phyloP scores from a whole-genome alignment of 768 basidiomycete genomes.

The Termitomyces sp. region DNA sequence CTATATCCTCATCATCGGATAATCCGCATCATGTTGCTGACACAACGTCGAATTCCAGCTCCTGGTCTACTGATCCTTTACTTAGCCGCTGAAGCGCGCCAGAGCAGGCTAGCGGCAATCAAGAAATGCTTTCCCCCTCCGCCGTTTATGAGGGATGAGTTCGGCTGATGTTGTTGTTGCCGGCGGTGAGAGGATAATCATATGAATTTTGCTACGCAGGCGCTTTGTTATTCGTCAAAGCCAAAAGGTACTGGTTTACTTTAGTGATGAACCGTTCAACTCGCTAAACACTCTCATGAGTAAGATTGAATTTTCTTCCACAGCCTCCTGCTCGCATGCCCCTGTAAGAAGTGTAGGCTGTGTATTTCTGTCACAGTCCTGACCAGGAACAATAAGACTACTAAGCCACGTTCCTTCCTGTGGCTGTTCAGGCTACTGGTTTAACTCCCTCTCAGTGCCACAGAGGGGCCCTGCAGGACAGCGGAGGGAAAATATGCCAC shows the following conservation, averaged over 20 bases:
- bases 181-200: slow-evolving; percentile 4
- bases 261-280: not conserved
- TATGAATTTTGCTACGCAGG: not conserved
- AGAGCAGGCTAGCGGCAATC: slow-evolving; percentile 11
- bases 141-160: slow-evolving; percentile 11
- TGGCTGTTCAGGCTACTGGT: slow-evolving; percentile 27
- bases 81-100: slow-evolving; percentile 18
- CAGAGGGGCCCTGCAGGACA: slow-evolving; percentile 16
- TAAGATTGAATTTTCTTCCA: slow-evolving; percentile 22
- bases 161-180: slow-evolving; percentile 9
- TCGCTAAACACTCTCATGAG: not conserved
- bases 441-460: slow-evolving; percentile 16
- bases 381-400: not conserved
- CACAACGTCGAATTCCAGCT: slow-evolving; percentile 4
- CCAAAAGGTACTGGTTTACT: not conserved
- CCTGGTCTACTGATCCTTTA: slow-evolving; percentile 7
- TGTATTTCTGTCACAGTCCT: not conserved
- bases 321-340: slow-evolving; percentile 25
- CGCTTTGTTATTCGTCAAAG: not conserved
- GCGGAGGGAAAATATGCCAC: slow-evolving; percentile 13
- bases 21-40: not conserved
- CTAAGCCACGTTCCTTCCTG: slow-evolving; percentile 15
- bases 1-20: too few relatives aligned
- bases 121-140: slow-evolving; percentile 10
- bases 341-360: slow-evolving; percentile 6